Evolutionary conservation across 257 asterid genomes (phyloP), one percentile per base, ranked within the genome.

Genomic region (Plantago ovata): DNA sequence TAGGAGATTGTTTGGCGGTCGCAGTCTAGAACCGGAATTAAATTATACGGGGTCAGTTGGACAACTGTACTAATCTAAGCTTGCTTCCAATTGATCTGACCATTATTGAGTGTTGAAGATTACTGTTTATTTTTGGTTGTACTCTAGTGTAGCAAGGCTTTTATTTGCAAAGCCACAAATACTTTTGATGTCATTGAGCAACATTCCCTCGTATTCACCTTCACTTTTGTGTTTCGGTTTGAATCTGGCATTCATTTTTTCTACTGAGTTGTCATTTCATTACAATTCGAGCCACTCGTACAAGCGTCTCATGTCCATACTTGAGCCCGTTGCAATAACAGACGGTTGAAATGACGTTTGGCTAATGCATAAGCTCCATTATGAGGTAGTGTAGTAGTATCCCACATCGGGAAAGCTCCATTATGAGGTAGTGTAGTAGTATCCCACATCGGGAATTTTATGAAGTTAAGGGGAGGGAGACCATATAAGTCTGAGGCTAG

Each of bases 351-450:
- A 28, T 8, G 4, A 28, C 36, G 36, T 5, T 24, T 24, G 3
- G 33, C 33, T 28, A 6, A 28, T 2, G 33, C 33, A 28, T 28
- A 28, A 28, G 33, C 33, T 2, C 6, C 36, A 28, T n/a, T n/a
- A n/a, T n/a, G n/a, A n/a, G n/a, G n/a, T n/a, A n/a, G n/a, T 28
- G 36, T 6, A 3, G 36, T 1, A 28, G 36, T 28, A 46, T 67
- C 73, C 73, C 73, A 68, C 73, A 68, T 68, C 4, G 73, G 0
- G 0, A n/a, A 7, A n/a, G n/a, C n/a, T n/a, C n/a, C n/a, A n/a
- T n/a, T n/a, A n/a, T n/a, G n/a, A n/a, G n/a, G n/a, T n/a, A n/a
- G n/a, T 28, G 36, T 6, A 3, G 36, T 1, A 28, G 36, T 28
- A 46, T 67, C 73, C 73, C 73, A 68, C 73, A 68, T 68, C 4